These are phyloP conservation scores for Parsonsia alboflavescens DNA, from an alignment of 257 asterid genomes.

Conservation along the genomic window DNA sequence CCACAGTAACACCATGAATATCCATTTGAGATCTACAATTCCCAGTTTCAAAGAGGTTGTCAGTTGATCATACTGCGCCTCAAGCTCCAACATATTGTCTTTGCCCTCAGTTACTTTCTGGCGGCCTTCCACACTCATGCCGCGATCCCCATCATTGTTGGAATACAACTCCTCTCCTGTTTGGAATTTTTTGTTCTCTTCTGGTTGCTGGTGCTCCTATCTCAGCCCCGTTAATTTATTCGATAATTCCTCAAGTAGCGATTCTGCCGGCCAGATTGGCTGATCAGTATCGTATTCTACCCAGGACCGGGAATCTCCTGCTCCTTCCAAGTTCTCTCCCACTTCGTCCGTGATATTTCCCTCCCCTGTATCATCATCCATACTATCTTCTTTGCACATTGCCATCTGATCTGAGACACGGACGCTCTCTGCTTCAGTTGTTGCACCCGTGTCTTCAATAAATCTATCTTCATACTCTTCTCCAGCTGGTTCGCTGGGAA, in stretches of 20 bases:
- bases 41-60: conserved; percentile 20
- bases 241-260: conserved; percentile 15
- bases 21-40: conserved; percentile 14
- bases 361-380: conserved; percentile 16
- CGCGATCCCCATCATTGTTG: conserved; percentile 3
- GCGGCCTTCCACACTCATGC: neutral
- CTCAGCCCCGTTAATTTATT: conserved; percentile 13
- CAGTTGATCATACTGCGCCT: conserved; percentile 13
- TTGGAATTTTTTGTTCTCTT: conserved; percentile 23
- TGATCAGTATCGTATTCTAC: conserved; percentile 31
- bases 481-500: conserved; percentile 10
- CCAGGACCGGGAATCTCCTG: conserved; percentile 32
- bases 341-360: conserved; percentile 23
- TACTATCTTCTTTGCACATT: conserved; percentile 6
- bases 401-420: neutral
- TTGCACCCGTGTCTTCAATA: conserved; percentile 12
- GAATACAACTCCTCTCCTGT: neutral
- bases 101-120: conserved; percentile 10
- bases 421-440: neutral
- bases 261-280: conserved; percentile 35
- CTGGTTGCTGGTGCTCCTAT: conserved; percentile 21
- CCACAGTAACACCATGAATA: conserved; percentile 25
- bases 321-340: conserved; percentile 31
- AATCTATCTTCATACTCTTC: conserved; percentile 5
- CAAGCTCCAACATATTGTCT: conserved; percentile 18